Evolutionary conservation across 1,139 yeast species (phyloP).

Genomic region (Candida sanyaensis): DNA sequence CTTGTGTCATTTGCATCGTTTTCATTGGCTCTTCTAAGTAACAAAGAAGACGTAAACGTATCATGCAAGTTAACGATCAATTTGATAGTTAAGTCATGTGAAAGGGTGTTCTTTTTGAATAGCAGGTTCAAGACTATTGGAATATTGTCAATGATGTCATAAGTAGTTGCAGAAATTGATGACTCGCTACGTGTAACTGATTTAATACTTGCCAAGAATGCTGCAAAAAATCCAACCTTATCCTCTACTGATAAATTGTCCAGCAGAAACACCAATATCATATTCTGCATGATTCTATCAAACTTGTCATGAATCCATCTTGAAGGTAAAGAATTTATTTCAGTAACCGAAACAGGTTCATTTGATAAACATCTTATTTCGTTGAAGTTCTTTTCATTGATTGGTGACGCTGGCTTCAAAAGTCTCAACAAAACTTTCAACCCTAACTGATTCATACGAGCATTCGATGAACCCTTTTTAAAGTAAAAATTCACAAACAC

Average conservation of each 20-base stretch:
- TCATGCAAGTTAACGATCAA: slow-evolving; percentile 26
- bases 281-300: slow-evolving; percentile 31
- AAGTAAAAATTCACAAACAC: slow-evolving; percentile 35
- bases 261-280: slow-evolving; percentile 27
- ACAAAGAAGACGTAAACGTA: slow-evolving; percentile 27
- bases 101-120: slow-evolving; percentile 18
- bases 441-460: slow-evolving; percentile 30
- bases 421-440: slow-evolving; percentile 24
- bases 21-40: slow-evolving; percentile 11
- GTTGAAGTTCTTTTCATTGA: slow-evolving; percentile 24
- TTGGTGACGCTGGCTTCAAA: slow-evolving; percentile 21
- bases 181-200: slow-evolving; percentile 30
- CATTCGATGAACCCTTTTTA: slow-evolving; percentile 23
- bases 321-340: slow-evolving; percentile 32
- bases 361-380: slow-evolving; percentile 35
- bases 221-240: slow-evolving; percentile 26
- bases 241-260: slow-evolving; percentile 23
- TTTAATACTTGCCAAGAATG: slow-evolving; percentile 30
- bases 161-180: slow-evolving; percentile 27
- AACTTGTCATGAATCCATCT: slow-evolving; percentile 37
- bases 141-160: slow-evolving; percentile 33
- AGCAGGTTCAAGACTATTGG: slow-evolving; percentile 27
- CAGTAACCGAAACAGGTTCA: slow-evolving; percentile 30
- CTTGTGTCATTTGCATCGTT: slow-evolving; percentile 3
- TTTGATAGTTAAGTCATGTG: slow-evolving; percentile 17